phyloP scores from a whole-genome alignment of 805 yeast genomes.

The Candida orba region DNA sequence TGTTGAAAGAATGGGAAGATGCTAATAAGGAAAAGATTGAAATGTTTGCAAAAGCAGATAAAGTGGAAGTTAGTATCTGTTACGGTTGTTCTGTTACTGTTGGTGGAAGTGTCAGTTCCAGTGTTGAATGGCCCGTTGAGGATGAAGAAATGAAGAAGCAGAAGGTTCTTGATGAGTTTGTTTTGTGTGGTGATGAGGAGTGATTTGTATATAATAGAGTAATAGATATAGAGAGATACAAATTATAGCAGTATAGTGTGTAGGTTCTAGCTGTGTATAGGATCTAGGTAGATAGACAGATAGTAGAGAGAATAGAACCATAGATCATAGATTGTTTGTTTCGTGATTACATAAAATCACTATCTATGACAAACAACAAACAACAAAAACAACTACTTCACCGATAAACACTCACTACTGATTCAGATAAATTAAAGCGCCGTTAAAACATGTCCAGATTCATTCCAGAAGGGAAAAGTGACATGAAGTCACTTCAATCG shows the following conservation, averaged over 20 bases:
- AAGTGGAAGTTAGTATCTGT: conserved; percentile 39
- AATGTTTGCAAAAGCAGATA: conserved; percentile 7
- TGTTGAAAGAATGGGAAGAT: conserved; percentile 29
- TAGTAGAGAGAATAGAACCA: too few species aligned
- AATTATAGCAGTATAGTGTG: too few species aligned
- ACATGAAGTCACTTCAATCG: conserved; percentile 13
- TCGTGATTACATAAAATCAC: too few species aligned
- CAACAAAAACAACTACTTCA: too few species aligned
- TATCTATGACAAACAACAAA: too few species aligned
- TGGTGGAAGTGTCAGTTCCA: conserved; percentile 32
- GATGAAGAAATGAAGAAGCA: conserved; percentile 26
- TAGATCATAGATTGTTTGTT: too few species aligned
- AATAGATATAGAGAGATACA: background rate
- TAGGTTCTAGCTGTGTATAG: too few species aligned
- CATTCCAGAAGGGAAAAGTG: conserved; percentile 22
- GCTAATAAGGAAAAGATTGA: conserved; percentile 17
- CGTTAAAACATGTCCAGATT: conserved; percentile 25
- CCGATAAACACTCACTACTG: too few species aligned
- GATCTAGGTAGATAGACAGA: too few species aligned
- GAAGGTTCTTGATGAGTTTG: conserved; percentile 41
- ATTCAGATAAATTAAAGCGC: too few species aligned
- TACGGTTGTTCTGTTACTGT: conserved; percentile 71
- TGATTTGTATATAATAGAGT: background rate
- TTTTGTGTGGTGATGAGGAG: conserved; percentile 30
- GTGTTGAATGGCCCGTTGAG: conserved; percentile 33